Conservation (phyloP, 306 rosid species). For the Malus asiatica region DNA sequence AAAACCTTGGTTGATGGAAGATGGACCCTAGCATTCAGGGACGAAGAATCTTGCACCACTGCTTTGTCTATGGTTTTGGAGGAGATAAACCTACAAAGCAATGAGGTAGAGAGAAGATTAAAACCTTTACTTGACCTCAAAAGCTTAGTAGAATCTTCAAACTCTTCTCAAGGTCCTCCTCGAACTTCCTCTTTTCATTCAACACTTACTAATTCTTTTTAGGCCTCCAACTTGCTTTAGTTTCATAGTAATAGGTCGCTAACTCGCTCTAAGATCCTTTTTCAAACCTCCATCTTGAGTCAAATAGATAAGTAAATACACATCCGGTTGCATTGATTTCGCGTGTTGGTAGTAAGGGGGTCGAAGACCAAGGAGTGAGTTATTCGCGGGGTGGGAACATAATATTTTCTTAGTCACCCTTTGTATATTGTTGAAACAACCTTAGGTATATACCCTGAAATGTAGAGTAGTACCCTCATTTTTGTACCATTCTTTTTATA, state of each 20-base stretch:
- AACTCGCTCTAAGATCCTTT: constrained; percentile 2
- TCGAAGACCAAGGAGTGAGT: not conserved
- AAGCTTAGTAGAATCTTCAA: constrained; percentile 30
- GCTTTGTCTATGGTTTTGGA: constrained; percentile 66
- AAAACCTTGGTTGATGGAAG: constrained; percentile 80
- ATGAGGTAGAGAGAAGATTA: constrained; percentile 76
- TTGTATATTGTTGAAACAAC: constrained; percentile 39
- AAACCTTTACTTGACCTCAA: constrained; percentile 62
- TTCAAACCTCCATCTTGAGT: not conserved
- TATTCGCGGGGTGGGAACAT: constrained; percentile 34
- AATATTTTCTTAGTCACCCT: constrained; percentile 37
- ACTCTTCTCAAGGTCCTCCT: constrained; percentile 15
- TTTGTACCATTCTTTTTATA: constrained; percentile 63
- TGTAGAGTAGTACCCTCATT: constrained; percentile 39
- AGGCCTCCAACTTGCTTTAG: constrained; percentile 10
- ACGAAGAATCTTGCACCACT: constrained; percentile 66
- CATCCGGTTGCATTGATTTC: not conserved
- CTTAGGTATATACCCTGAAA: constrained; percentile 21
- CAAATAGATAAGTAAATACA: not conserved
- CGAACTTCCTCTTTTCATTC: constrained; percentile 27
- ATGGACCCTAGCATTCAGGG: constrained; percentile 89
- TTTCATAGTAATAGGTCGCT: constrained; percentile 30
- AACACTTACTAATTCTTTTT: constrained; percentile 31
- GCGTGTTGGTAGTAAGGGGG: not conserved
- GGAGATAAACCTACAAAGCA: constrained; percentile 44